A percentile compares a stretch with the other conserved stretches of the same genome.
phyloP scores from a whole-genome alignment of 805 yeast species.

The Ogataea wickerhamii region DNA sequence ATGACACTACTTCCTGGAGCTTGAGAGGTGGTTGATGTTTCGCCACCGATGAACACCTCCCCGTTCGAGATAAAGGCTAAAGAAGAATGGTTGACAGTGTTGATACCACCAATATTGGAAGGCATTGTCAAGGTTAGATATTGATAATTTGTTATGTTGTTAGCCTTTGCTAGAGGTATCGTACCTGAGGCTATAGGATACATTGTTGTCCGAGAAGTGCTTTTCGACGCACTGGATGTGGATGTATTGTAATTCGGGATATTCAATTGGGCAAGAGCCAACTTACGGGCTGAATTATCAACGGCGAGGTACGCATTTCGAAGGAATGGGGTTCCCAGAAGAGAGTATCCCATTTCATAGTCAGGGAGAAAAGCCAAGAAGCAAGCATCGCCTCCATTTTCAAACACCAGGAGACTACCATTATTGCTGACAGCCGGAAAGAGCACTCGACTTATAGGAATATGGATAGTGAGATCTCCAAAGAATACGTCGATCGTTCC shows the following conservation, averaged over 20 bases:
- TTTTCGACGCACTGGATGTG: not conserved
- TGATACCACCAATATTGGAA: constrained; percentile 12
- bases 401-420: constrained; percentile 39
- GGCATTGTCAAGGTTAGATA: constrained; percentile 28
- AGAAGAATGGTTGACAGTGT: constrained; percentile 11
- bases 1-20: not conserved
- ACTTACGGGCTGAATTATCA: constrained; percentile 51
- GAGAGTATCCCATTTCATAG: constrained; percentile 43
- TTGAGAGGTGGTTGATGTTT: constrained; percentile 2
- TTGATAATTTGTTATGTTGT: constrained; percentile 21
- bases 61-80: constrained; percentile 28
- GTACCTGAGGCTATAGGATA: constrained; percentile 26
- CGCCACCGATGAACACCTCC: constrained; percentile 23
- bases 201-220: constrained; percentile 1
- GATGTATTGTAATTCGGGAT: not conserved
- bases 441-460: constrained; percentile 49
- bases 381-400: constrained; percentile 58
- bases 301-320: constrained; percentile 55
- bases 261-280: constrained; percentile 56
- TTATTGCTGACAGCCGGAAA: constrained; percentile 36
- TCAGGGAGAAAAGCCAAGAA: constrained; percentile 49
- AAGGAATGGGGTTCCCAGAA: constrained; percentile 59
- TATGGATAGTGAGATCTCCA: constrained; percentile 46
- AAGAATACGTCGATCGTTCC: constrained; percentile 53
- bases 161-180: constrained; percentile 31